Base-by-base conservation (phyloP, 192 early-diverging fungal species). In the Linnemannia schmuckeri region DNA sequence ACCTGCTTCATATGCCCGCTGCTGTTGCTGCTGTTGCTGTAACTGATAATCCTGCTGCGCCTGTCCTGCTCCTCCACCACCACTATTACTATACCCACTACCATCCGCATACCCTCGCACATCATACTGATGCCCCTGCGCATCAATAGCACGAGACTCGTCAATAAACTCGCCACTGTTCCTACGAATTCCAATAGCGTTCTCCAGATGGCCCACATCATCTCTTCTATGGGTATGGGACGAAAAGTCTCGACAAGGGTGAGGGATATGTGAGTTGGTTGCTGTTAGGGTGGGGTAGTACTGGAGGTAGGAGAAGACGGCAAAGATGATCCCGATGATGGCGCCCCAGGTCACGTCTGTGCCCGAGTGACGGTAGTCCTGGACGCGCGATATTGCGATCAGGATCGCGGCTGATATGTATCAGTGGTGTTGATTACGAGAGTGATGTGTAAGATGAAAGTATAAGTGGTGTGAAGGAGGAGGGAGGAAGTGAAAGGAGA, bases 341-440 rank as follows among this genome's bases (percentile, higher is more conserved):
- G 87, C 63, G 27, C 94, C 94, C 54, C 92, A 90, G 22, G 92
- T 82, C 47, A 95, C 94, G 74, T 95, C 94, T 63, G 91, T 85
- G 86, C 89, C 93, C 57, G 93, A 91, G 74, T 95, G 94, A 66
- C 91, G 91, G 66, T 94, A 95, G 76, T 95, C 94, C 61, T 88
- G 87, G 27, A 91, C 89, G 15, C 94, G 89, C 30, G 94, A 90
- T 1, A 94, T 89, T 3, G 92, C 93, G 54, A 95, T 83, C 20
- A 93, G 74, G 70, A 91, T 38, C 0, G 94, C 93, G 18, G 57
- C 84, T 86, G n/a, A 46, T 9, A 0, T 54, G 1, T 52, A 5
- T 3, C 20, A 3, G 49, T 20, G 1, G 44, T 46, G 44, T 46
- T 15, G 44, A 46, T 15, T 46, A 46, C 2, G 44, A 46, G 13